These are phyloP conservation scores for Parafenestella ontariensis DNA, from an alignment of 2,329 filamentous ascomycete genomes.

Conservation along the genomic window DNA sequence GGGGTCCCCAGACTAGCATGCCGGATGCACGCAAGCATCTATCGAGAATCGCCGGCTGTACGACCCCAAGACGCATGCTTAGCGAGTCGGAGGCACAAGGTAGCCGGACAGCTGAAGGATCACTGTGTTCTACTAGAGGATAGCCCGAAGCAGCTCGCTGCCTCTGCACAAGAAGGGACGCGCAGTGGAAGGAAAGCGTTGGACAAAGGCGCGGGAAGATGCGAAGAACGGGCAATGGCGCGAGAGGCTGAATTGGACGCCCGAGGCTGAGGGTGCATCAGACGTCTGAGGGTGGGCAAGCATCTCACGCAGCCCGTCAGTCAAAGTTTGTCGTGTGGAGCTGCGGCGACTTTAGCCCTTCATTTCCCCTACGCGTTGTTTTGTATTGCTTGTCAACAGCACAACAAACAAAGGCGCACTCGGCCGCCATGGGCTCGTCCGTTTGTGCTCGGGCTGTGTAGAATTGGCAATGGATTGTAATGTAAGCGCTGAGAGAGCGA, in stretches of 20 bases:
- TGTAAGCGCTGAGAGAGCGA: slow-evolving; percentile 8
- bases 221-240: slow-evolving; percentile 27
- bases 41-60: slow-evolving; percentile 35
- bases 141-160: slow-evolving; percentile 10
- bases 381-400: slow-evolving; percentile 29
- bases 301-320: slow-evolving; percentile 28
- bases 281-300: slow-evolving; percentile 26
- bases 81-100: slow-evolving; percentile 30
- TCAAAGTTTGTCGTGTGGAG: slow-evolving; percentile 32
- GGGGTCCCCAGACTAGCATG: slow-evolving; percentile 31
- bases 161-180: slow-evolving; percentile 18
- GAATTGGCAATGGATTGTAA: background rate
- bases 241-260: slow-evolving; percentile 8
- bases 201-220: slow-evolving; percentile 11
- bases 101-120: slow-evolving; percentile 24
- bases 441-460: slow-evolving; percentile 2
- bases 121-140: too few relatives aligned
- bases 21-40: slow-evolving; percentile 42
- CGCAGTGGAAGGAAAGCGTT: slow-evolving; percentile 17
- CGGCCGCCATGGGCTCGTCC: too few relatives aligned
- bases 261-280: slow-evolving; percentile 4
- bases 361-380: slow-evolving; percentile 50
- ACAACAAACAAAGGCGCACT: slow-evolving; percentile 31
- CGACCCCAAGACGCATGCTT: slow-evolving; percentile 33
- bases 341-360: slow-evolving; percentile 32